Evolutionary conservation across 2,329 filamentous ascomycete species (phyloP), one percentile per base, ranked within the genome.

Genomic region (Xylaria multiplex): DNA sequence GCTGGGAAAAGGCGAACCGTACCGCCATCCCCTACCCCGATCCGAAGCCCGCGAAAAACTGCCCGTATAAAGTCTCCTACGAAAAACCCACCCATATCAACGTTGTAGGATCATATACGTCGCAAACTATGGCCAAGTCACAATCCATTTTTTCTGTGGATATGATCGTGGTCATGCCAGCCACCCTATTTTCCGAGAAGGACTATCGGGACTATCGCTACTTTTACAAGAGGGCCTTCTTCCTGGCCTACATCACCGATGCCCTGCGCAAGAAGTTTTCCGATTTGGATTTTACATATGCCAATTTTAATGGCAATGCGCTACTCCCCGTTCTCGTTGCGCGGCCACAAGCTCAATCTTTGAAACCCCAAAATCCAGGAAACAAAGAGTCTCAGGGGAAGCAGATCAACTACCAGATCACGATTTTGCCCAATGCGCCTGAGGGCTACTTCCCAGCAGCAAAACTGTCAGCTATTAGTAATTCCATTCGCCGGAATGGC

Each of bases 171-270:
- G 91, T 91, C 54, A 96, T 99, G 88, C 95, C 96, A 5, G 79
- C 82, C 64, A 81, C 86, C 0, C 80, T 97, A 13, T 94, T 98
- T 74, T 93, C 97, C 75, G 92, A 96, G 50, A 98, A 98, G 80
- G 96, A 99, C 79, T 97, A 95, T 77, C 85, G 94, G 56, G 93
- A 97, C 77, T 86, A 96, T 82, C 88, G 96, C 67, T 98, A 97
- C 80, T 97, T 97, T 76, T 94, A 97, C 81, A 96, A 97, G 75
- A 85, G 94, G 69, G 92, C 96, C 13, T 98, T 95, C 79, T 98
- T 96, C 76, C 82, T 98, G 57, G 93, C 94, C 40, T 93, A 91
- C 70, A 82, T 98, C 62, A 89, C 93, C 14, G 88, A 88, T 35
- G 88, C 86, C 4, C 81, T 98, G 59, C 88, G 88, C 69, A 82